These are phyloP conservation scores for Yamadazyma tumulicola DNA, from an alignment of 805 yeast species.

Conservation along the genomic window DNA sequence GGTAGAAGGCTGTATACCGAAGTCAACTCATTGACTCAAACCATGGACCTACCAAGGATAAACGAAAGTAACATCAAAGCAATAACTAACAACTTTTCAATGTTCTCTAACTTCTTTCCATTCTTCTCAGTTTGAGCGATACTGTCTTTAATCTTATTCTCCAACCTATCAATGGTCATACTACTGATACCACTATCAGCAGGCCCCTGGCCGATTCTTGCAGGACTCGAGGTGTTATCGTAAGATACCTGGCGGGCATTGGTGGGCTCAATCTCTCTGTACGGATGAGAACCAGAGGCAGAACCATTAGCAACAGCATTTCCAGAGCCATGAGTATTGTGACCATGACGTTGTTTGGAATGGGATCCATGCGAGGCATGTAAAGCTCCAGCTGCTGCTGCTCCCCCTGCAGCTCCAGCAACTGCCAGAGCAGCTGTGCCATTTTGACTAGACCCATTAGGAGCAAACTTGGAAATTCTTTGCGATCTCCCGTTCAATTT, in stretches of 20 bases:
- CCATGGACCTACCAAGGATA: conserved; percentile 71
- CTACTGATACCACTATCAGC: conserved; percentile 6
- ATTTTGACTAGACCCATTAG: conserved; percentile 10
- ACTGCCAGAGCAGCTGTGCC: conserved; percentile 6
- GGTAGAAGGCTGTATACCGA: no score
- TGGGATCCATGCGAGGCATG: conserved; percentile 11
- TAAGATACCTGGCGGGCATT: conserved; percentile 8
- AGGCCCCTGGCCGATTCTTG: neutral
- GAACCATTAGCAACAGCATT: conserved; percentile 1
- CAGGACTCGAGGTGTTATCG: neutral
- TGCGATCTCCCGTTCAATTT: conserved; percentile 15
- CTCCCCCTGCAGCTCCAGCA: conserved; percentile 8
- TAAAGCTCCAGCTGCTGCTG: conserved; percentile 6
- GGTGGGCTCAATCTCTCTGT: conserved; percentile 8
- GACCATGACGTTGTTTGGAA: conserved; percentile 3
- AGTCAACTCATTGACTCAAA: no score
- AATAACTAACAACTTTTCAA: conserved; percentile 37
- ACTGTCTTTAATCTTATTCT: conserved; percentile 33
- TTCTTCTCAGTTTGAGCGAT: conserved; percentile 36
- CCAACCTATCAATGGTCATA: conserved; percentile 25
- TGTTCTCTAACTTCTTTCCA: conserved; percentile 43
- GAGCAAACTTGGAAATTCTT: conserved; percentile 15
- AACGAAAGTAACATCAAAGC: conserved; percentile 47
- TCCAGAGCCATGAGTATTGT: conserved; percentile 1
- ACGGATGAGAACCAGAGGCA: conserved; percentile 3